Conservation (phyloP, 129 eudicot species). For the Lonicera japonica region DNA sequence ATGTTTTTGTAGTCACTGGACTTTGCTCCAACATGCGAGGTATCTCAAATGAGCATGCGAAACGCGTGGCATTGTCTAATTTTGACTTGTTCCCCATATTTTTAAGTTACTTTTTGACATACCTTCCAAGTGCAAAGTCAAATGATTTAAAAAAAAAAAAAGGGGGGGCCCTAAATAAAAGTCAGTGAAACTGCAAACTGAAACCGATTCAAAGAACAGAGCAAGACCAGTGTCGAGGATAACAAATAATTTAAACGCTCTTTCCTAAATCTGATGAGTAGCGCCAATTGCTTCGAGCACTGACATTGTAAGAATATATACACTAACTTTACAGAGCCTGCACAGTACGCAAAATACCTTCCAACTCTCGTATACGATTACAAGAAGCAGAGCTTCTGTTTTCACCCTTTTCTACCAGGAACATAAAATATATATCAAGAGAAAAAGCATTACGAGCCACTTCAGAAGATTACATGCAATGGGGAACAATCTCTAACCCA, state of each 20-base stretch:
- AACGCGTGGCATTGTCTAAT: too few relatives aligned
- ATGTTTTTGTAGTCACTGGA: too few relatives aligned
- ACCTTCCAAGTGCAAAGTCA: too few relatives aligned
- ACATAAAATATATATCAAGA: not conserved
- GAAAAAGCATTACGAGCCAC: slow-evolving; percentile 18
- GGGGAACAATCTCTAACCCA: slow-evolving; percentile 27
- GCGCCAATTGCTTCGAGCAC: slow-evolving; percentile 3
- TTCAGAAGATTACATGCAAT: slow-evolving; percentile 16
- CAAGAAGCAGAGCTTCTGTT: slow-evolving; percentile 26
- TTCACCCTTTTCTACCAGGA: slow-evolving; percentile 6
- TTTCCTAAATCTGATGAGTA: slow-evolving; percentile 4
- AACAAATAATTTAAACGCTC: not conserved
- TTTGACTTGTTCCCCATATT: too few relatives aligned
- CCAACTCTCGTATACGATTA: slow-evolving; percentile 31
- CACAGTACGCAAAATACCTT: slow-evolving; percentile 16
- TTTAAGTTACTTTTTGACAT: too few relatives aligned
- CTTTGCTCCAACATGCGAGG: too few relatives aligned
- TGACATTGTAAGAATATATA: slow-evolving; percentile 15
- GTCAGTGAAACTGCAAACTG: too few relatives aligned
- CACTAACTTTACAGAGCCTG: slow-evolving; percentile 20
- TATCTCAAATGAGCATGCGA: too few relatives aligned
- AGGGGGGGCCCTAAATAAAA: too few relatives aligned
- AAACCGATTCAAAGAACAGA: too few relatives aligned
- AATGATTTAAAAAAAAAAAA: too few relatives aligned
- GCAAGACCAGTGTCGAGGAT: too few relatives aligned